Evolutionary conservation across 2,329 filamentous ascomycete species (phyloP), one percentile per base, ranked within the genome.

Genomic region (Neocucurbitaria cava): DNA sequence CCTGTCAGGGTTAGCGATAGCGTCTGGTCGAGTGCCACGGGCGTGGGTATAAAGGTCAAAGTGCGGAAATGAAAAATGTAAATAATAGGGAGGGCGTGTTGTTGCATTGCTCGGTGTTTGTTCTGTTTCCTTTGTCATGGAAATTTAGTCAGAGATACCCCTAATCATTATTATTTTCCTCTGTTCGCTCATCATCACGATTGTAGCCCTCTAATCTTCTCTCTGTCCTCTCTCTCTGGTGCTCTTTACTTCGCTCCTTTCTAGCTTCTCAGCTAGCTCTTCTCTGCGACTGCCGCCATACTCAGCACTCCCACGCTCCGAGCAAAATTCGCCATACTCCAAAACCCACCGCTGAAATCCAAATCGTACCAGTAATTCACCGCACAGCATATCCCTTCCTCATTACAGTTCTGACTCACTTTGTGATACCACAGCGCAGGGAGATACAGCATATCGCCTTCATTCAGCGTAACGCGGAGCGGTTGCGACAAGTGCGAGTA

Each of bases 351-450:
- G 23, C 80, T 81, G 64, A 91, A 93, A 26, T 91, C 88, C 83
- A 93, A 89, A 70, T 94, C 90, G 62, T 92, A 92, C 89, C 91
- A 95, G 73, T 94, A 94, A 67, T 95, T 95, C 33, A 92, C 87
- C 1, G 91, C 89, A 50, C 89, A 86, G 38, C 90, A 91, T 28
- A 93, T 85, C 0, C 87, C 88, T 58, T 92, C 89, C 0, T 85
- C 78, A 0, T 81, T 82, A 60, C 85, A 87, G 2, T 83, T 87
- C 70, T 95, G 91, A 6, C 84, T 86, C 4, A 95, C 91, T 71
- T 94, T 92, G 71, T 95, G 91, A 70, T 74, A 90, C 91, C 91
- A 95, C 81, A 93, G 84, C 5, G 89, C 87, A 6, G 91, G 91
- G 26, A 95, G 78, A 75, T 95, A 95, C 15, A 95, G 74, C 87